Evolutionary conservation across 805 yeast genomes (phyloP).

Genomic region (Saturnispora quitensis): DNA sequence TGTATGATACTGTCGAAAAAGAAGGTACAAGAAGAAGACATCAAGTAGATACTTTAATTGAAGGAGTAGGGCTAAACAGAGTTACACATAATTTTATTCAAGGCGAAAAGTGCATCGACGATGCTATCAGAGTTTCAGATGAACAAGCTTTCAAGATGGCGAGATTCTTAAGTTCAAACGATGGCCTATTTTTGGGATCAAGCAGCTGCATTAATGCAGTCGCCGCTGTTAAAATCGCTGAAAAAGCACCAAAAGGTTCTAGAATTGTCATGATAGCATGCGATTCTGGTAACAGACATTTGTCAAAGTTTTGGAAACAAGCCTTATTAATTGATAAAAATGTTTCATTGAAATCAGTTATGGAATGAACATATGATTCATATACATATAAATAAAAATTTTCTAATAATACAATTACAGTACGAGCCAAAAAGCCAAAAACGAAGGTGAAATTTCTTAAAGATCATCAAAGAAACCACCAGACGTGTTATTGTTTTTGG

Average conservation of each 20-base stretch:
- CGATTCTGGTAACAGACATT: slow-evolving; percentile 84
- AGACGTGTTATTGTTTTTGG: slow-evolving; percentile 33
- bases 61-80: slow-evolving; percentile 88
- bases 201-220: slow-evolving; percentile 93
- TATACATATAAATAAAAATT: background rate
- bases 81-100: slow-evolving; percentile 70
- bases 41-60: slow-evolving; percentile 91
- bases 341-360: slow-evolving; percentile 32
- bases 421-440: background rate
- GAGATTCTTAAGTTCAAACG: slow-evolving; percentile 63
- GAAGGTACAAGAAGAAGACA: slow-evolving; percentile 94
- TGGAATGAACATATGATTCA: slow-evolving; percentile 14
- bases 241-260: slow-evolving; percentile 44
- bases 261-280: slow-evolving; percentile 79
- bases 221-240: slow-evolving; percentile 64
- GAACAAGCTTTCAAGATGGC: slow-evolving; percentile 85
- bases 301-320: slow-evolving; percentile 85
- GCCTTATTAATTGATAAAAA: slow-evolving; percentile 36
- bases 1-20: slow-evolving; percentile 81
- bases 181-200: slow-evolving; percentile 87
- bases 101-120: slow-evolving; percentile 67
- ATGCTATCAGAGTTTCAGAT: slow-evolving; percentile 71
- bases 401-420: background rate
- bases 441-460: slow-evolving; percentile 15
- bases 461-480: slow-evolving; percentile 58